phyloP scores from a whole-genome alignment of 768 basidiomycete genomes.

The Sutorius australiensis region DNA sequence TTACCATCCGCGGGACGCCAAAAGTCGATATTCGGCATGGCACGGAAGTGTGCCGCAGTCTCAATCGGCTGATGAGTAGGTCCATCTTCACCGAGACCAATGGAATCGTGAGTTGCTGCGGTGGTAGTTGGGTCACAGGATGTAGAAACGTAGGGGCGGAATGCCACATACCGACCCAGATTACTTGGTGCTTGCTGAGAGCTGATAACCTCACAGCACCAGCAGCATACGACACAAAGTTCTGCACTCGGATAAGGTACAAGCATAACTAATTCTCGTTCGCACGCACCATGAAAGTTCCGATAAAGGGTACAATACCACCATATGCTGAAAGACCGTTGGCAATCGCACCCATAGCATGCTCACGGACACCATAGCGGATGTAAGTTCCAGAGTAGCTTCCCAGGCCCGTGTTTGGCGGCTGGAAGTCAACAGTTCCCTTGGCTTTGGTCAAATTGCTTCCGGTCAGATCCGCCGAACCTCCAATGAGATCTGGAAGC shows the following conservation, averaged over 20 bases:
- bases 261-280: neutral
- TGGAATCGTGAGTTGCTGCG: conserved; percentile 89
- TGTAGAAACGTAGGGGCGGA: neutral
- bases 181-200: conserved; percentile 82
- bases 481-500: conserved; percentile 84
- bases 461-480: conserved; percentile 89
- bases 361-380: conserved; percentile 96
- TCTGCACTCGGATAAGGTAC: conserved; percentile 41
- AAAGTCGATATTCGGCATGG: conserved; percentile 88
- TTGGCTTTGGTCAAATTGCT: conserved; percentile 90
- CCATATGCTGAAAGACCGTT: conserved; percentile 91
- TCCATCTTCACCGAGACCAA: conserved; percentile 90
- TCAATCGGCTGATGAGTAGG: conserved; percentile 96
- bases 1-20: conserved; percentile 95
- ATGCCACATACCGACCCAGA: conserved; percentile 77
- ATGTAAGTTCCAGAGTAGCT: conserved; percentile 85
- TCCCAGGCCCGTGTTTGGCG: conserved; percentile 79
- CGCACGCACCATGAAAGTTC: conserved; percentile 77
- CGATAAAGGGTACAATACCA: conserved; percentile 84
- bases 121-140: neutral
- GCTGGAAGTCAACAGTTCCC: conserved; percentile 86
- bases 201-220: conserved; percentile 92
- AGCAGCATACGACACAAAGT: conserved; percentile 91
- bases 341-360: conserved; percentile 94
- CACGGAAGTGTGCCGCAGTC: conserved; percentile 81